phyloP scores from a whole-genome alignment of 2,329 filamentous ascomycete genomes.

The Claviceps monticola region DNA sequence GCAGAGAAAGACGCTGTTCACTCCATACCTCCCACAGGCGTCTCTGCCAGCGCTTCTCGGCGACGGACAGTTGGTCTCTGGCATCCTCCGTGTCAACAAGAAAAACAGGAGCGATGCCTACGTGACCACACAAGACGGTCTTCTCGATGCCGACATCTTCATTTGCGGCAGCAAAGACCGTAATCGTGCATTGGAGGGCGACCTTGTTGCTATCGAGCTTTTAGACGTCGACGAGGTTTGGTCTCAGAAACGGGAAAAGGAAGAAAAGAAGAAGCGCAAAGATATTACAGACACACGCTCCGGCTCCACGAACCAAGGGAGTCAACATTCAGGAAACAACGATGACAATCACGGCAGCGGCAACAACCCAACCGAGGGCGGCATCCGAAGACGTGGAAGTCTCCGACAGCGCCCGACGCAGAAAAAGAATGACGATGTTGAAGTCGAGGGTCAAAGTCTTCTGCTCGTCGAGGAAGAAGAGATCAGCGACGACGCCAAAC shows the following conservation, averaged over 20 bases:
- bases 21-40: constrained; percentile 90
- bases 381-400: constrained; percentile 84
- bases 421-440: constrained; percentile 99
- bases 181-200: constrained; percentile 90
- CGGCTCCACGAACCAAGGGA: constrained; percentile 59
- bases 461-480: constrained; percentile 96
- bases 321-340: constrained; percentile 45
- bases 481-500: constrained; percentile 96
- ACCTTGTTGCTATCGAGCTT: constrained; percentile 88
- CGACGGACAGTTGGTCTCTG: constrained; percentile 88
- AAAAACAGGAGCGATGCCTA: constrained; percentile 99
- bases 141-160: constrained; percentile 94
- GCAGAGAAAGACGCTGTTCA: constrained; percentile 96
- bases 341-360: constrained; percentile 52
- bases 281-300: constrained; percentile 87
- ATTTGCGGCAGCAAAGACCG: constrained; percentile 99
- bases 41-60: constrained; percentile 79
- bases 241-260: constrained; percentile 97
- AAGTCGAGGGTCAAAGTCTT: constrained; percentile 94
- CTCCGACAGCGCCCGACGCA: constrained; percentile 92
- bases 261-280: constrained; percentile 99
- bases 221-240: constrained; percentile 97
- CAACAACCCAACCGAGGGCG: constrained; percentile 56
- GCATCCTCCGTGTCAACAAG: constrained; percentile 96
- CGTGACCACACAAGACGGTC: constrained; percentile 76